These are phyloP conservation scores for Collybia nuda DNA, from an alignment of 768 basidiomycete species.

Conservation along the genomic window DNA sequence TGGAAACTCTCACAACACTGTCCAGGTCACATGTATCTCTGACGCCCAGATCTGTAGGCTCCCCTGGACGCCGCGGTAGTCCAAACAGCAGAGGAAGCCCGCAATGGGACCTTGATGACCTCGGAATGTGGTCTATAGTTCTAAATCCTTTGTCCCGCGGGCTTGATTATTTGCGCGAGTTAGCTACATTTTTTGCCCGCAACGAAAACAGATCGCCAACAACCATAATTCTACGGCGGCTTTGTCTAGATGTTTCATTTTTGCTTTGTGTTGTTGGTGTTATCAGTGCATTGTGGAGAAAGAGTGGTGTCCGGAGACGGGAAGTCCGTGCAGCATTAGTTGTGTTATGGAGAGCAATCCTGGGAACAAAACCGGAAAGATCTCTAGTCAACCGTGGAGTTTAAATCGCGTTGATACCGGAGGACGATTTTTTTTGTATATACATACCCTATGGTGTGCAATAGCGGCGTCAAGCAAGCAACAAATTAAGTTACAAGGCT, in stretches of 20 bases:
- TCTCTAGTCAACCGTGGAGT: conserved; percentile 53
- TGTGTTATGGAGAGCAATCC: conserved; percentile 68
- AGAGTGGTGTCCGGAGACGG: conserved; percentile 64
- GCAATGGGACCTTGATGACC: conserved; percentile 74
- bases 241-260: conserved; percentile 80
- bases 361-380: conserved; percentile 50
- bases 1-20: conserved; percentile 47
- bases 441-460: neutral
- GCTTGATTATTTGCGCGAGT: conserved; percentile 43
- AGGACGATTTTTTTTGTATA: neutral
- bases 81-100: conserved; percentile 34
- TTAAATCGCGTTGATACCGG: conserved; percentile 16
- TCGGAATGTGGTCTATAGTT: conserved; percentile 81
- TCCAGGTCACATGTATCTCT: conserved; percentile 38
- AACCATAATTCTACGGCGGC: conserved; percentile 64
- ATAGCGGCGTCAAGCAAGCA: too few relatives aligned
- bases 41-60: conserved; percentile 37
- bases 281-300: conserved; percentile 60
- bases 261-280: conserved; percentile 62
- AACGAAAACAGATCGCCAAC: conserved; percentile 65
- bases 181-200: conserved; percentile 58
- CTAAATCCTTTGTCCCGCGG: conserved; percentile 62
- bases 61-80: conserved; percentile 43
- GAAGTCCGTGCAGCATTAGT: conserved; percentile 68
- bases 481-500: conserved; percentile 10